Base-by-base conservation (phyloP, 2,329 filamentous ascomycete species). In the Myotisia sp. region DNA sequence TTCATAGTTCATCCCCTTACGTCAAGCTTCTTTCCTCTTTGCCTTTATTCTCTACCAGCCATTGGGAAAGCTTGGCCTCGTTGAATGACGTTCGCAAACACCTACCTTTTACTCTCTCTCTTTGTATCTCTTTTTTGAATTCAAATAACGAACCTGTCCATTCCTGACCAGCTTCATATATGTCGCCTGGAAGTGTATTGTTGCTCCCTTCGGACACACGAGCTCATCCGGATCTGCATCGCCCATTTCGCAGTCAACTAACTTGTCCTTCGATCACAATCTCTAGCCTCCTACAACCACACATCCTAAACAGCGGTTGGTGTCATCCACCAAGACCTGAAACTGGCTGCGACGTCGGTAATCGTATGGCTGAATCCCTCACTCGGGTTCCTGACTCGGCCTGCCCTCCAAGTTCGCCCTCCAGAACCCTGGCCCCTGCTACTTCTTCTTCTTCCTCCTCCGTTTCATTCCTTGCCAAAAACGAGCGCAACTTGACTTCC, bases 351-450 rank as follows among this genome's bases (percentile, higher is more conserved):
- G 24, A 22, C 17, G 20, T 26, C 43, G 41, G 45, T 48, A 50
- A 37, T 33, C 58, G 54, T 51, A 61, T 61, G 58, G 58, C 57
- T 45, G 53, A 54, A 39, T 53, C 58, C 52, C 56, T 59, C 50
- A 54, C 55, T 46, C 53, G 56, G 26, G 57, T 47, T 47, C 54
- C 53, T 50, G 57, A 61, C 42, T 51, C 55, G 37, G 47, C 58
- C 44, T 45, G 53, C 37, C 49, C 57, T 34, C 52, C 56, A 13
- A 57, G 53, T 33, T 47, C 55, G 6, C 44, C 58, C 26, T 41
- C 55, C n/a, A 43, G 43, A 34, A 17, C 48, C 10, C 45, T 50
- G 37, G 48, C 44, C 38, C 37, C 50, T 13, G 41, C 55, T 20
- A 47, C 53, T 32, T 45, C 53, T 14, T 50, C 39, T 30, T 38